Evolutionary conservation across 176 grass and related monocot species (phyloP).

Genomic region (Phoenix dactylifera): DNA sequence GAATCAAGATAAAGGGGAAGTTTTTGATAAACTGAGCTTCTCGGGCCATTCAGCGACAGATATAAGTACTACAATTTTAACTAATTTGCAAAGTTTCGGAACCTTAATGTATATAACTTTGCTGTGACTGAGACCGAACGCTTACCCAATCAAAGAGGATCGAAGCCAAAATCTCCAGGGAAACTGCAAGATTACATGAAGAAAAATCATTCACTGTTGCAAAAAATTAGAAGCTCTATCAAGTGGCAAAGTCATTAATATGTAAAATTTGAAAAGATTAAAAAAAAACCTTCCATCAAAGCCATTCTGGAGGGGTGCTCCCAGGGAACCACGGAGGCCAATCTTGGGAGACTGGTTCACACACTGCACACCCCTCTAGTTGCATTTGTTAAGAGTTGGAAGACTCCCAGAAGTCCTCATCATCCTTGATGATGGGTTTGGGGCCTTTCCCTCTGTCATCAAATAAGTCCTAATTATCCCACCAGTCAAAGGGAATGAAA

Average conservation of each 20-base stretch:
- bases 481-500: too few species aligned
- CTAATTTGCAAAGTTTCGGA: too few species aligned
- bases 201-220: too few species aligned
- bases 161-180: constrained; percentile 78
- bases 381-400: constrained; percentile 18
- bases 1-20: too few species aligned
- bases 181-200: constrained; percentile 34
- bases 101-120: too few species aligned
- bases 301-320: constrained; percentile 58
- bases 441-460: constrained; percentile 4
- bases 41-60: constrained; percentile 37
- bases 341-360: constrained; percentile 64
- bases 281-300: constrained; percentile 58
- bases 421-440: constrained; percentile 12
- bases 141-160: constrained; percentile 77
- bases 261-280: neutral
- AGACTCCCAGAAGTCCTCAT: neutral
- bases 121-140: too few species aligned
- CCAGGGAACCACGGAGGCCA: constrained; percentile 88
- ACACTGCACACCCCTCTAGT: constrained; percentile 69
- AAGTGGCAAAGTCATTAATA: too few species aligned
- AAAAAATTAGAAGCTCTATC: too few species aligned
- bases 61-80: too few species aligned
- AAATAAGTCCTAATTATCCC: neutral
- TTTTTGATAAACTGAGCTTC: constrained; percentile 39